Evolutionary conservation across 129 eudicot species (phyloP).

Genomic region (Pseudognaphalium luteoalbum): DNA sequence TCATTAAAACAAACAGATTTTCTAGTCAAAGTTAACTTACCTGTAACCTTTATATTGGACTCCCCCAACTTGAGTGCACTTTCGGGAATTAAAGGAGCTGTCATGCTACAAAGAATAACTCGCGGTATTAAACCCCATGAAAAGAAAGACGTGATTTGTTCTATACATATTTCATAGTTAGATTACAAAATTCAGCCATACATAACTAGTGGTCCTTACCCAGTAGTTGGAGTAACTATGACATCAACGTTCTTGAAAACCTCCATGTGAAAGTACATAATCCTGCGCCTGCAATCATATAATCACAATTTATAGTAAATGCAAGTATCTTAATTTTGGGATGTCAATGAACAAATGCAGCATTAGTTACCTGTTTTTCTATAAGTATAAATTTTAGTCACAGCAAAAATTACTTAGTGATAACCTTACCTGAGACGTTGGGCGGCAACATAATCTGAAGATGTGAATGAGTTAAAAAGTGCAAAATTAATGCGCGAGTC

Average conservation of each 20-base stretch:
- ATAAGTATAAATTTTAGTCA: neutral
- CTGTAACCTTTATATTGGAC: conserved; percentile 74
- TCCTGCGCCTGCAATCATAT: conserved; percentile 64
- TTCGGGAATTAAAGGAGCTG: conserved; percentile 88
- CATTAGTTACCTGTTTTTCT: neutral
- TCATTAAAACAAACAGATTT: too few relatives aligned
- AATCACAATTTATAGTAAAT: conserved; percentile 8
- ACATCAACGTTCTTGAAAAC: conserved; percentile 84
- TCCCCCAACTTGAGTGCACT: conserved; percentile 79
- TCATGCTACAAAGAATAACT: conserved; percentile 60
- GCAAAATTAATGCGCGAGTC: conserved; percentile 81
- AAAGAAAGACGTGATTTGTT: neutral
- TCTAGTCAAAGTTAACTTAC: conserved; percentile 38
- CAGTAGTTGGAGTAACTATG: conserved; percentile 95
- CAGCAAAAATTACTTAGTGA: neutral
- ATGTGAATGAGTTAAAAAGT: conserved; percentile 77
- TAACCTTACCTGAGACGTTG: conserved; percentile 79
- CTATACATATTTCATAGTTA: conserved; percentile 16
- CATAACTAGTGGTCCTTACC: conserved; percentile 46
- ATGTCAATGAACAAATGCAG: neutral
- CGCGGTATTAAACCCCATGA: conserved; percentile 14
- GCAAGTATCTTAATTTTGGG: neutral
- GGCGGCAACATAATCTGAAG: conserved; percentile 92
- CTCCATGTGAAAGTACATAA: conserved; percentile 89
- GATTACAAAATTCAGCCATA: conserved; percentile 11